phyloP scores from a whole-genome alignment of 139 green algal species.

The Coccomyxa sp. region DNA sequence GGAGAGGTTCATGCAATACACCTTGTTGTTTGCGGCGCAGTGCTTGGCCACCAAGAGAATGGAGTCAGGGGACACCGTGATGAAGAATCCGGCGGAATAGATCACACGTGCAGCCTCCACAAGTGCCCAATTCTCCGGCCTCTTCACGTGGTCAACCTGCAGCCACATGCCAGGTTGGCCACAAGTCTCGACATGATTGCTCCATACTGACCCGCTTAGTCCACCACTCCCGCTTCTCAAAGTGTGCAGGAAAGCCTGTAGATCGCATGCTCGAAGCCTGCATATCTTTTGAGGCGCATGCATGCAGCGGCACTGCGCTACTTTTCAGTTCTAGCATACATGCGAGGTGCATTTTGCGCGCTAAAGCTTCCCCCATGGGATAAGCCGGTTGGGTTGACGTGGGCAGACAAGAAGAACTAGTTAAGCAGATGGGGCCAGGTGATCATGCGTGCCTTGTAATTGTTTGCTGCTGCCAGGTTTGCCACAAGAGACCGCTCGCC shows the following conservation, averaged over 20 bases:
- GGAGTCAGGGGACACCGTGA: conserved; percentile 88
- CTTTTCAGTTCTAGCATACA: no score
- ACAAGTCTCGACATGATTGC: background rate
- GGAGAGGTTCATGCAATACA: conserved; percentile 87
- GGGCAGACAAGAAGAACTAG: background rate
- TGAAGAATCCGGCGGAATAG: conserved; percentile 98
- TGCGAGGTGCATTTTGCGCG: background rate
- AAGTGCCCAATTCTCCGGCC: conserved; percentile 75
- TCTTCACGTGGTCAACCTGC: conserved; percentile 65
- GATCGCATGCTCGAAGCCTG: background rate
- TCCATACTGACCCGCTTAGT: background rate
- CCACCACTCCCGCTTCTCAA: background rate
- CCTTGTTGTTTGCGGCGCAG: conserved; percentile 81
- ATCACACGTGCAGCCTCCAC: conserved; percentile 84
- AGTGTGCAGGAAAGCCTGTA: background rate
- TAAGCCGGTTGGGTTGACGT: background rate
- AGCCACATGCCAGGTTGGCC: no score
- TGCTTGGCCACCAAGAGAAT: conserved; percentile 85
- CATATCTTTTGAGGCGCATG: no score
- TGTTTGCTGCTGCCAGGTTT: conserved; percentile 96
- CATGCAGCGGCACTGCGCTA: no score
- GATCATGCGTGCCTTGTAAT: conserved; percentile 83
- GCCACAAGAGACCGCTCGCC: conserved; percentile 92
- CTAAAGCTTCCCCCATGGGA: background rate
- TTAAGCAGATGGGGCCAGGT: background rate